Base-by-base conservation (phyloP, 1,284 basidiomycete genomes). In the Coniferiporia sulphurascens region DNA sequence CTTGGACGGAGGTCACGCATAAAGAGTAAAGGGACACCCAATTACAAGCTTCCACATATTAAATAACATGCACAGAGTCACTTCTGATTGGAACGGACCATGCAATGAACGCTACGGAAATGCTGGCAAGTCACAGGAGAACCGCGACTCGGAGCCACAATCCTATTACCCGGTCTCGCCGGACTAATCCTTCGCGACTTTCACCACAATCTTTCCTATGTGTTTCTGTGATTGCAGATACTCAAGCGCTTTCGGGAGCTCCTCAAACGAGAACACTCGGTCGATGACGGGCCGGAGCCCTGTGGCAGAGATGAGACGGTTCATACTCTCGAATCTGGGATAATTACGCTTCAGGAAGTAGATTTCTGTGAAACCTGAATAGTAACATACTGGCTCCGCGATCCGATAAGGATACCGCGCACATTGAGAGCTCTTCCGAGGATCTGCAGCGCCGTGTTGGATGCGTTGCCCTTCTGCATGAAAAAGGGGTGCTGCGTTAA, bases 131-230 rank as follows among this genome's bases (percentile, higher is more conserved):
- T 15, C 7, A 41, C 38, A 8, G 15, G 15, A 41, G 38, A 3
- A 8, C 7, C 2, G 9, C 12, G 38, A 3, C 38, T 38, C 13
- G 36, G 12, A 15, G 38, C 9, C 38, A 41, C 9, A 3, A 41
- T 41, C 15, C 38, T 8, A 5, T 27, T 27, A 27, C 27, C 27
- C 27, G 5, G 5, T 27, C 17, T 46, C 8, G 12, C 17, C 1
- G 9, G 4, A 58, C 50, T 48, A 61, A 22, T 48, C 36, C 48
- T 63, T 62, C 2, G 64, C 54, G 43, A 80, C 73, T 64, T 73
- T 74, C 62, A 81, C 76, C 15, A 80, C 77, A 0, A 80, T 72
- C 66, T 81, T 81, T 12, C 78, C 79, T 7, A 80, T 73, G 64
- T 80, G 77, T 12, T 69, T 68, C 62, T 78, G 76, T 0, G 71